These are phyloP conservation scores for Apostasia ramifera DNA, from an alignment of 106 monocot genomes.

Conservation along the genomic window DNA sequence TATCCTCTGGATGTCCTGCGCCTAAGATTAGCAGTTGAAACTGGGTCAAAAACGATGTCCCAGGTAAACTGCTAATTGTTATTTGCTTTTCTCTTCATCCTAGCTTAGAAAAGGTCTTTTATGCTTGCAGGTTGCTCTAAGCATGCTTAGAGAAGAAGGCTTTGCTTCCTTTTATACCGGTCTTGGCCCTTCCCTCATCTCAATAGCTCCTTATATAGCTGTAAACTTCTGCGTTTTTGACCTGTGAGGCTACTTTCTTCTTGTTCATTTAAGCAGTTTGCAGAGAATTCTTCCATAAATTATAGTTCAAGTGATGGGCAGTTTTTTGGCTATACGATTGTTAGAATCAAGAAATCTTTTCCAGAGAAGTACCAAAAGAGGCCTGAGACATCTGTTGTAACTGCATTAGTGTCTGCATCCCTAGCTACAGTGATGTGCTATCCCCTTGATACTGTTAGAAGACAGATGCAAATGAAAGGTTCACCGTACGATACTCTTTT, in stretches of 20 bases:
- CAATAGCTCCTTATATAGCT: constrained; percentile 97
- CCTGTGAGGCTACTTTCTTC: constrained; percentile 51
- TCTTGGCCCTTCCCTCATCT: constrained; percentile 91
- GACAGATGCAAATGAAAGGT: constrained; percentile 98
- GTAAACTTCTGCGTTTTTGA: constrained; percentile 98
- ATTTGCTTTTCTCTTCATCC: neutral
- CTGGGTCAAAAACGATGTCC: constrained; percentile 82
- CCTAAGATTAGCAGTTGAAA: constrained; percentile 85
- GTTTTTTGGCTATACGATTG: constrained; percentile 4
- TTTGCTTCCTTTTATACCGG: constrained; percentile 83
- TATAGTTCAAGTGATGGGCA: constrained; percentile 4
- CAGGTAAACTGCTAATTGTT: constrained; percentile 36
- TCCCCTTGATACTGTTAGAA: constrained; percentile 92
- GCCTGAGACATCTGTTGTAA: constrained; percentile 76
- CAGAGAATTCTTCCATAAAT: neutral
- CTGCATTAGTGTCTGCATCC: constrained; percentile 84
- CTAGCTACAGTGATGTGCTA: constrained; percentile 91
- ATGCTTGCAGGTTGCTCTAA: constrained; percentile 65
- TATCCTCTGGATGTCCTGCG: constrained; percentile 95
- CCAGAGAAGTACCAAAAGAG: constrained; percentile 86
- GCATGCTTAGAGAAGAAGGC: constrained; percentile 91
- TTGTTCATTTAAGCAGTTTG: neutral
- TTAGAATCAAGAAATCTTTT: constrained; percentile 90
- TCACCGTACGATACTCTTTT: constrained; percentile 76
- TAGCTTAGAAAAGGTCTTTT: neutral